Base-by-base conservation (phyloP, 768 basidiomycete species). In the Suillus ampliporus region DNA sequence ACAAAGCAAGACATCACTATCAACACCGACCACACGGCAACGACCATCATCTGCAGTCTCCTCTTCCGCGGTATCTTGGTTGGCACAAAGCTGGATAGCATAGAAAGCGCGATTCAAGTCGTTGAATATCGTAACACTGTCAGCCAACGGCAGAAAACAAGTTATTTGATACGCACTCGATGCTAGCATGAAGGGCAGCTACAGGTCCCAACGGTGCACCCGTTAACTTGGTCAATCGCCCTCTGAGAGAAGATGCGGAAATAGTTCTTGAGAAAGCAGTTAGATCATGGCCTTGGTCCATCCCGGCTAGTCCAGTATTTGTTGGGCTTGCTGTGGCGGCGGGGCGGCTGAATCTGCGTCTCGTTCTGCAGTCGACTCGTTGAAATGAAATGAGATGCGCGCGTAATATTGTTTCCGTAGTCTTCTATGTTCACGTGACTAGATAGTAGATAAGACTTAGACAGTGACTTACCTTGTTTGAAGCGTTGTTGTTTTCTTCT, bases 21-120 rank as follows among this genome's bases (percentile, higher is more conserved):
- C 74, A 89, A 78, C n/a, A 90, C 85, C 34, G 92, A 92, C 94
- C 93, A 97, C 57, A 88, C 66, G 17, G 95, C 92, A 51, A 99
- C 97, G 0, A 86, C 90, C 65, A 94, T 80, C 68, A 92, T 98
- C 79, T 99, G 96, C 62, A 97, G 74, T 68, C 95, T 82, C 67
- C 95, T 84, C 75, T 90, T 90, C 64, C 89, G 84, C 17, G 96
- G 96, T 69, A 98, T 90, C 70, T 86, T 86, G 9, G 93, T 84
- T 0, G 95, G 95, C 1, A 89, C 95, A 72, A 95, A 97, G 57
- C 91, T 92, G 65, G 19, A 26, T 48, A 44, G 8, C 35, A 52
- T 40, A 41, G 31, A 47, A 58, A 35, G 59, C 17, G 62, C 21
- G 28, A 31, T 21, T 10, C 5, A 1, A 60, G 47, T 58, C 5